phyloP scores from a whole-genome alignment of 2,329 filamentous ascomycete genomes.

The Neonectria hederae region DNA sequence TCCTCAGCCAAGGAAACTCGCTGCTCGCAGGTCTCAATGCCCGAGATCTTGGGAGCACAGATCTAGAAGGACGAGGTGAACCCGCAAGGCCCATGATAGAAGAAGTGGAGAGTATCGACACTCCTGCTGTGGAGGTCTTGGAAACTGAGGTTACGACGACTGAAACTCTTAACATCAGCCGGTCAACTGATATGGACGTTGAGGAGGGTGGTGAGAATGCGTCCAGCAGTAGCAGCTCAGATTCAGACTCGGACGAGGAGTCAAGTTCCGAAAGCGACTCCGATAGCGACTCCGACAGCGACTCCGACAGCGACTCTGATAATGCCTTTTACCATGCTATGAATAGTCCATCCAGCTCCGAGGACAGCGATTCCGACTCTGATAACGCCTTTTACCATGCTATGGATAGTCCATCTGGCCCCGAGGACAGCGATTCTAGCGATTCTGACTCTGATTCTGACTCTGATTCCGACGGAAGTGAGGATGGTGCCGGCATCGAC shows the following conservation, averaged over 20 bases:
- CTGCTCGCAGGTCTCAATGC: slow-evolving; percentile 14
- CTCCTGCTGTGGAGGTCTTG: neutral
- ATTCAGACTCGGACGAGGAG: slow-evolving; percentile 42
- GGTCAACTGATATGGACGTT: slow-evolving; percentile 4
- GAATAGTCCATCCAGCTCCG: neutral
- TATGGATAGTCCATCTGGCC: neutral
- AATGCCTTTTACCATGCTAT: slow-evolving; percentile 2
- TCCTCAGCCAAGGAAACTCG: slow-evolving; percentile 12
- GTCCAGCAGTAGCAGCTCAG: slow-evolving; percentile 36
- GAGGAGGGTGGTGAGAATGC: slow-evolving; percentile 25
- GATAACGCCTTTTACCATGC: slow-evolving; percentile 4
- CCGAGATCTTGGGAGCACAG: slow-evolving; percentile 21
- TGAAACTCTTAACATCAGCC: neutral
- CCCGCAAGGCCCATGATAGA: slow-evolving; percentile 44
- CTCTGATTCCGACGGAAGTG: slow-evolving; percentile 17
- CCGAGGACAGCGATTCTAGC: slow-evolving; percentile 26
- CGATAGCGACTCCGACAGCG: slow-evolving; percentile 49
- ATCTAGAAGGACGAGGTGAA: slow-evolving; percentile 1
- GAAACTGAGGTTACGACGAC: neutral
- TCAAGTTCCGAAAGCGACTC: slow-evolving; percentile 46
- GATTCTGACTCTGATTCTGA: slow-evolving; percentile 26
- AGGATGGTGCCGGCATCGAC: slow-evolving; percentile 6
- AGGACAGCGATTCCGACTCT: slow-evolving; percentile 7
- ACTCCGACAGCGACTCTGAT: slow-evolving; percentile 4
- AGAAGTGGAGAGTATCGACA: slow-evolving; percentile 33